phyloP scores from a whole-genome alignment of 192 early-diverging fungal species.

The Powellomyces hirtus region DNA sequence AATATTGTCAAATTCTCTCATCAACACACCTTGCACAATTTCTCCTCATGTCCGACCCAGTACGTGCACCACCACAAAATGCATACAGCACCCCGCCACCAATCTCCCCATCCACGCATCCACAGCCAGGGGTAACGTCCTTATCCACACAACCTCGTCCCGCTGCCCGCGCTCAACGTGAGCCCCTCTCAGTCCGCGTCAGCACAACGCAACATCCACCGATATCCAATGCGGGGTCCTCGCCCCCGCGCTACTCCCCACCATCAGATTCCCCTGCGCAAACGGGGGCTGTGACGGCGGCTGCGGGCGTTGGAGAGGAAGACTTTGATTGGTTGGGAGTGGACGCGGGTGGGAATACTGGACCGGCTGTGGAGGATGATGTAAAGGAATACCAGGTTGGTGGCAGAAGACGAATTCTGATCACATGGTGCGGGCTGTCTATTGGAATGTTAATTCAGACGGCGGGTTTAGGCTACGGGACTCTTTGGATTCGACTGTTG shows the following conservation, averaged over 20 bases:
- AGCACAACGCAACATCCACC: background rate
- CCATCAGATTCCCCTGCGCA: background rate
- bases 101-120: too few relatives aligned
- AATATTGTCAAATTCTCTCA: too few relatives aligned
- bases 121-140: too few relatives aligned
- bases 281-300: background rate
- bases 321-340: slow-evolving; percentile 29
- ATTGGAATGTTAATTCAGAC: background rate
- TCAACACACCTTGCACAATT: too few relatives aligned
- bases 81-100: too few relatives aligned
- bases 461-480: too few relatives aligned
- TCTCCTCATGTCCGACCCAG: too few relatives aligned
- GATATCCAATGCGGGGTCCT: background rate
- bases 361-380: slow-evolving; percentile 9
- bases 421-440: background rate
- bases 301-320: background rate
- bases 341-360: background rate
- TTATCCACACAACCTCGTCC: too few relatives aligned
- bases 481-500: slow-evolving; percentile 20
- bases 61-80: too few relatives aligned
- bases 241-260: slow-evolving; percentile 3
- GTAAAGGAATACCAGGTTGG: slow-evolving; percentile 8
- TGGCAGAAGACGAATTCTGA: background rate
- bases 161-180: too few relatives aligned
- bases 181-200: background rate